A percentile compares a stretch with the other conserved stretches of the same genome.
These are phyloP conservation scores for Fomitopsis betulina DNA, from an alignment of 1,284 basidiomycete genomes.

Conservation along the genomic window DNA sequence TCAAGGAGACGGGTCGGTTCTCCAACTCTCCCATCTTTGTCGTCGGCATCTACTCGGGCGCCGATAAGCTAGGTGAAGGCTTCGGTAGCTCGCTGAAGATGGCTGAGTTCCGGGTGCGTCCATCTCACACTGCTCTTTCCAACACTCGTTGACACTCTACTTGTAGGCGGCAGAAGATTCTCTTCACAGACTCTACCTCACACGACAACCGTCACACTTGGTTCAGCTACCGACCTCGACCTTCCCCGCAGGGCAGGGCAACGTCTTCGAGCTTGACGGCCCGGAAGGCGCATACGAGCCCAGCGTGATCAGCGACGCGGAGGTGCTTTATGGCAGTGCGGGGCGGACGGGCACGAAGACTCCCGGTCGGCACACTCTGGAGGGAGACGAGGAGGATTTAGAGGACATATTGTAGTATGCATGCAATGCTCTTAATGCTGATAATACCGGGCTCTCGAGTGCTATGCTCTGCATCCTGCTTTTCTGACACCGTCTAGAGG, in stretches of 20 bases:
- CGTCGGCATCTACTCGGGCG: slow-evolving; percentile 88
- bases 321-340: slow-evolving; percentile 65
- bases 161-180: slow-evolving; percentile 80
- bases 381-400: slow-evolving; percentile 19
- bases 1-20: slow-evolving; percentile 90
- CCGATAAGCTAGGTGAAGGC: slow-evolving; percentile 90
- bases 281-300: slow-evolving; percentile 44
- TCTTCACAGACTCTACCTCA: slow-evolving; percentile 77
- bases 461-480: slow-evolving; percentile 1
- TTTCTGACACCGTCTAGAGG: background rate
- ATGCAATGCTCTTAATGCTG: slow-evolving; percentile 19
- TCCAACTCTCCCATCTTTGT: slow-evolving; percentile 91
- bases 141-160: background rate
- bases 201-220: slow-evolving; percentile 61
- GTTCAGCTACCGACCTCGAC: slow-evolving; percentile 69
- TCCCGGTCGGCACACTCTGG: slow-evolving; percentile 21
- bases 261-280: slow-evolving; percentile 36
- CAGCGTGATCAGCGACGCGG: slow-evolving; percentile 52
- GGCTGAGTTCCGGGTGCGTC: slow-evolving; percentile 85
- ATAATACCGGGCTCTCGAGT: slow-evolving; percentile 7
- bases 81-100: slow-evolving; percentile 91
- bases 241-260: slow-evolving; percentile 49
- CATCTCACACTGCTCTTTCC: background rate
- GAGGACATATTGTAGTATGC: slow-evolving; percentile 20
- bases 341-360: slow-evolving; percentile 34